Evolutionary conservation across 768 basidiomycete genomes (phyloP).

Genomic region (Rhodotorula sphaerocarpa): DNA sequence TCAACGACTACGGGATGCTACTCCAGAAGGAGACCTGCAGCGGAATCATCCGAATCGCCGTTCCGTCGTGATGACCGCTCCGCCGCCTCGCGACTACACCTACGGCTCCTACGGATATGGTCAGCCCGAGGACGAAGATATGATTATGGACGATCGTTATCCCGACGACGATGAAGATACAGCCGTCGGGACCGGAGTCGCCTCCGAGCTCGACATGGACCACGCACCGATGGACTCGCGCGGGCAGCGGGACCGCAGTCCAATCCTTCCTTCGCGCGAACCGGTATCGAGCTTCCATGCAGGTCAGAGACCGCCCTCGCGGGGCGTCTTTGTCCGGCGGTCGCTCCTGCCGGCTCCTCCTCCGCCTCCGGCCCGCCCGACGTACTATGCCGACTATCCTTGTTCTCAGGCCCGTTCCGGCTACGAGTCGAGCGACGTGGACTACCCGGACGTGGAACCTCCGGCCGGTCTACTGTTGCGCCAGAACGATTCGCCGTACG

Average conservation of each 20-base stretch:
- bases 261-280: neutral
- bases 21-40: no score
- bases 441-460: neutral
- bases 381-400: neutral
- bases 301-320: neutral
- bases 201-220: conserved; percentile 17
- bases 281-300: neutral
- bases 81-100: neutral
- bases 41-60: no score
- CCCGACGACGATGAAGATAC: conserved; percentile 26
- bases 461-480: neutral
- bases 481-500: neutral
- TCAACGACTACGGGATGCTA: no score
- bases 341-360: neutral
- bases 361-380: neutral
- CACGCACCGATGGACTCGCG: neutral
- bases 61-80: neutral
- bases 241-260: neutral
- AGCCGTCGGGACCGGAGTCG: conserved; percentile 22
- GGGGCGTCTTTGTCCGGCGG: neutral
- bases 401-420: conserved; percentile 7
- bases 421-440: conserved; percentile 9
- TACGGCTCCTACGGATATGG: neutral
- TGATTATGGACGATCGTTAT: neutral
- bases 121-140: neutral